Percentiles rank a stretch among this genome's conserved stretches.
Conservation (phyloP, 352 stramenopile genomes). For the Pythium periplocum region DNA sequence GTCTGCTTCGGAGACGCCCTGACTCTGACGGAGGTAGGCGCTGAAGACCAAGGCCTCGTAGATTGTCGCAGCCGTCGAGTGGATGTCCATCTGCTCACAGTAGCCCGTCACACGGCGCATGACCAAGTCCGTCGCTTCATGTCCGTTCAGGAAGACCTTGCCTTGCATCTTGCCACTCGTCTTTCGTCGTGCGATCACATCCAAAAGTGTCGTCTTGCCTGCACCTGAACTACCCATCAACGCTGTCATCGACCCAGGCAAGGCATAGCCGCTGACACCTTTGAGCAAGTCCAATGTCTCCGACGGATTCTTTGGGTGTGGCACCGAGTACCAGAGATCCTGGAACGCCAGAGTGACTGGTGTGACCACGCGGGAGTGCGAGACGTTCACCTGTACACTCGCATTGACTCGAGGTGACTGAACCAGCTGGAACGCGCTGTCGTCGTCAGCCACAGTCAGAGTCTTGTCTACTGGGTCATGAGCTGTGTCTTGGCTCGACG, state of each 20-base stretch:
- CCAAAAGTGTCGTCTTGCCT: slow-evolving; percentile 43
- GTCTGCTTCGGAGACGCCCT: slow-evolving; percentile 5
- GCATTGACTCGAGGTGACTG: slow-evolving; percentile 1
- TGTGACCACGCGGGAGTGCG: slow-evolving; percentile 12
- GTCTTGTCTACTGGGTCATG: not conserved
- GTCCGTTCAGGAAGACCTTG: slow-evolving; percentile 27
- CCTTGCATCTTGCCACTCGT: slow-evolving; percentile 41
- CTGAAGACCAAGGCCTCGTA: slow-evolving; percentile 35
- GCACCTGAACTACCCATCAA: slow-evolving; percentile 15
- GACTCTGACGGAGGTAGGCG: slow-evolving; percentile 42
- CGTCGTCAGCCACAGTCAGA: not conserved
- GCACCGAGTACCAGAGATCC: slow-evolving; percentile 33
- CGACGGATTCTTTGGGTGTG: slow-evolving; percentile 28
- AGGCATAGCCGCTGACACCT: slow-evolving; percentile 21
- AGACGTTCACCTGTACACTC: slow-evolving; percentile 4
- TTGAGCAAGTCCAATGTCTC: slow-evolving; percentile 50
- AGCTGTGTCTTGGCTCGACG: not conserved
- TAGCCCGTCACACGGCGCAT: slow-evolving; percentile 27
- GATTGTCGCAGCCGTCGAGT: not conserved
- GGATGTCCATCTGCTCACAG: not conserved
- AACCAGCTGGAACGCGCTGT: slow-evolving; percentile 9
- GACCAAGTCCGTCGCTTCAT: slow-evolving; percentile 9
- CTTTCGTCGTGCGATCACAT: slow-evolving; percentile 36
- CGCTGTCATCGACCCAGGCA: slow-evolving; percentile 11
- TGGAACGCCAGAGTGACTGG: slow-evolving; percentile 25